Evolutionary conservation across 805 yeast species (phyloP), one percentile per base, ranked within the genome.

Genomic region (Yueomyces sinensis): DNA sequence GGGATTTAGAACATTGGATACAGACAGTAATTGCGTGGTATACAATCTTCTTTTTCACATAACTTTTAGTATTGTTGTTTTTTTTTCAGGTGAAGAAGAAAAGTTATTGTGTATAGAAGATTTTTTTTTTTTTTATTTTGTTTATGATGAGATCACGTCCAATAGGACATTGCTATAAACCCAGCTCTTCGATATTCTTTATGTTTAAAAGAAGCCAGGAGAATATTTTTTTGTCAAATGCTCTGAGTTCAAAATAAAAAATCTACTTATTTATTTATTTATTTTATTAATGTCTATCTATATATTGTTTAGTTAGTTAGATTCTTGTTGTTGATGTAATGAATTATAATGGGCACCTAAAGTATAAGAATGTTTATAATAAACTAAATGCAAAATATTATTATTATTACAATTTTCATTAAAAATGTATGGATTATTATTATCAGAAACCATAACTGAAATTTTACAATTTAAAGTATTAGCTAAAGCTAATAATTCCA

Each of bases 331-430:
- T 56, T 74, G 78, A 35, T 65, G 76, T 9, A 79, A 51, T 2
- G 95, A 83, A 53, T 89, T 89, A 58, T 89, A 89, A 60, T 89
- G 98, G 59, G 87, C 97, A 19, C 98, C 98, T 17, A 89, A 66
- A 0, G 95, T 91, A 54, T 74, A 89, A 13, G 74, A 71, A 51
- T 86, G 91, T 54, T 77, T 80, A 56, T 82, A 89, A 51, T 76
- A 89, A 0, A 83, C 94, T 38, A 89, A 50, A 42, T 72, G 72
- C 45, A 89, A 59, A 2, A 27, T 16, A 5, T 17, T 13, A 7
- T 36, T 24, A 17, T 28, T 9, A n/a, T 22, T 19, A 20, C 24
- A 20, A 5, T 25, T n/a, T 5, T 25, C 28, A n/a, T 25, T 25
- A n/a, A 25, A 25, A 25, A 25, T n/a, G 13, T 13, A 13, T n/a